Percentiles rank a stretch among this genome's conserved stretches.
These are phyloP conservation scores for Thuja plicata DNA, from an alignment of 83 land plant species.

Conservation along the genomic window DNA sequence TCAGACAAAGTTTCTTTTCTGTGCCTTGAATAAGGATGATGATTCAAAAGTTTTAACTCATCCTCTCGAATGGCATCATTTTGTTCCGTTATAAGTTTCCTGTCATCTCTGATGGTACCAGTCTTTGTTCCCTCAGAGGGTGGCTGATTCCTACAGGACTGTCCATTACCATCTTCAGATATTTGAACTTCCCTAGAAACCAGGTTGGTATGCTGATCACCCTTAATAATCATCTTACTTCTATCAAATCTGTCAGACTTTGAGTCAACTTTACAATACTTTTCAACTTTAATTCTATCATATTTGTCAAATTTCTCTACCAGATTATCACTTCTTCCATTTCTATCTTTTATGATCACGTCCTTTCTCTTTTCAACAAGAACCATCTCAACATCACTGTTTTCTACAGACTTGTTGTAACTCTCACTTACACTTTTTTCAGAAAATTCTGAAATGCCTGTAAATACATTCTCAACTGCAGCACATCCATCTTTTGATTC, in stretches of 20 bases:
- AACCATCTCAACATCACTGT: neutral
- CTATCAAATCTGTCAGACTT: neutral
- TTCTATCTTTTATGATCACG: neutral
- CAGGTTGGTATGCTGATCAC: neutral
- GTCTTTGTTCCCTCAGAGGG: neutral
- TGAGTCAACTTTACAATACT: neutral
- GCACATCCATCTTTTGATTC: neutral
- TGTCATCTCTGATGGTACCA: neutral
- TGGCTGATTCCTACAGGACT: neutral
- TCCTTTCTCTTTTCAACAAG: slow-evolving; percentile 8
- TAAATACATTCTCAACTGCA: neutral
- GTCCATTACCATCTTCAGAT: neutral
- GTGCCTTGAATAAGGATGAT: neutral
- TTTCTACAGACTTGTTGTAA: neutral
- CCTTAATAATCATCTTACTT: neutral
- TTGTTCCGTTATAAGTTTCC: neutral
- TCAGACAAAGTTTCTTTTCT: neutral
- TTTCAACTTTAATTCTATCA: neutral
- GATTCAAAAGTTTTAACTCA: neutral
- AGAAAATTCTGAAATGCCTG: neutral
- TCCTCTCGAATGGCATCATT: neutral
- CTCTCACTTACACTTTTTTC: neutral
- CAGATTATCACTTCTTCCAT: neutral
- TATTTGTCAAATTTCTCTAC: neutral
- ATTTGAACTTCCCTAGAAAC: neutral